A percentile compares a stretch with the other conserved stretches of the same genome.
Conservation (phyloP, 495 filamentous ascomycete species). For the Penicillium dipodomyicola region DNA sequence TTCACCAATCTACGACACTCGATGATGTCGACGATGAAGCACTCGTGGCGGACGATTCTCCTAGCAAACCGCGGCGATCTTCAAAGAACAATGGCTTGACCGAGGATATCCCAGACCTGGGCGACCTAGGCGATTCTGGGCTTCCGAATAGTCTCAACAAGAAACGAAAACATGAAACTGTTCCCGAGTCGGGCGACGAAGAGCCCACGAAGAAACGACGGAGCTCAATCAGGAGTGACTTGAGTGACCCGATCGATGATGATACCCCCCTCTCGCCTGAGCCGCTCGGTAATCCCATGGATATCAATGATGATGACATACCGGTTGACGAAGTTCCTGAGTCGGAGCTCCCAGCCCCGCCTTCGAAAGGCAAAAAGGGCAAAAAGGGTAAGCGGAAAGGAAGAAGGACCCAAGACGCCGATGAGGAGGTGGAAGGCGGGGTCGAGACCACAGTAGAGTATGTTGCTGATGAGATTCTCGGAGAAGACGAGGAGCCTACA, state of each 20-base stretch:
- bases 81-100: slow-evolving; percentile 34
- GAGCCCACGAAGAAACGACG: slow-evolving; percentile 46
- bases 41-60: slow-evolving; percentile 39
- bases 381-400: slow-evolving; percentile 49
- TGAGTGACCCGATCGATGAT: slow-evolving; percentile 41
- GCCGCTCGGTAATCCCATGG: slow-evolving; percentile 37
- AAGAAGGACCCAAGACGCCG: slow-evolving; percentile 37
- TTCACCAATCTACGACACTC: slow-evolving; percentile 51
- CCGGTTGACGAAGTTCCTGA: slow-evolving; percentile 40
- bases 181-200: slow-evolving; percentile 43
- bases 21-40: slow-evolving; percentile 46
- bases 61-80: slow-evolving; percentile 38
- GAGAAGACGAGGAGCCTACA: slow-evolving; percentile 46
- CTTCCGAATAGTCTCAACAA: slow-evolving; percentile 37
- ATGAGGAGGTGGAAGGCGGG: slow-evolving; percentile 38
- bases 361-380: slow-evolving; percentile 37
- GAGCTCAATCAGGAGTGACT: slow-evolving; percentile 44
- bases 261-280: slow-evolving; percentile 31
- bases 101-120: slow-evolving; percentile 31
- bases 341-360: slow-evolving; percentile 32
- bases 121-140: slow-evolving; percentile 35
- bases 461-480: slow-evolving; percentile 36
- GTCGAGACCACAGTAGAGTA: slow-evolving; percentile 28
- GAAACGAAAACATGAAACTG: slow-evolving; percentile 51
- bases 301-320: slow-evolving; percentile 37